phyloP scores from a whole-genome alignment of 2,329 filamentous ascomycete species.

The Colletotrichum costaricense region DNA sequence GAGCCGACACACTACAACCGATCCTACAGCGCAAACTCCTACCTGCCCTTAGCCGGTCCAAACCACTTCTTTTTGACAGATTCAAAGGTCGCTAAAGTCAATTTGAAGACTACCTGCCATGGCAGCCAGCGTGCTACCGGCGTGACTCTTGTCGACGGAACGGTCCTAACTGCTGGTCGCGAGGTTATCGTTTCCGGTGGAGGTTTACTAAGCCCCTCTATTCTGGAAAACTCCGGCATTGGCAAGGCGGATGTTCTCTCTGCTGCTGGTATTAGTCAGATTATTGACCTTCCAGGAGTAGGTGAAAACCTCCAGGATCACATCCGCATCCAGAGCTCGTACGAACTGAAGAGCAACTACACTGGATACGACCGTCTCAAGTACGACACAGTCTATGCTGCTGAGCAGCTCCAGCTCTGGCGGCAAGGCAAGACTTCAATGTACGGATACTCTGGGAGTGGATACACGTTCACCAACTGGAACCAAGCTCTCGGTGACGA shows the following conservation, averaged over 20 bases:
- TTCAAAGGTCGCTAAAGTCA: constrained; percentile 51
- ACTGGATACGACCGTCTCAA: constrained; percentile 44
- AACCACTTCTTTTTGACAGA: constrained; percentile 54
- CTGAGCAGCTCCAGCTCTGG: constrained; percentile 51
- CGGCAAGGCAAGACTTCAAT: constrained; percentile 43
- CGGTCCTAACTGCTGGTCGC: constrained; percentile 39
- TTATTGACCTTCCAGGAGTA: constrained; percentile 67
- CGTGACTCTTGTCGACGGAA: constrained; percentile 40
- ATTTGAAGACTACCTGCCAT: constrained; percentile 42
- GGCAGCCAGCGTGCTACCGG: constrained; percentile 35
- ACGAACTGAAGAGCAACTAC: constrained; percentile 46
- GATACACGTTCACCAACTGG: constrained; percentile 56
- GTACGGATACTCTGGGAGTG: constrained; percentile 52
- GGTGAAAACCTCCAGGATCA: constrained; percentile 53
- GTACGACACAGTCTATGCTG: constrained; percentile 45
- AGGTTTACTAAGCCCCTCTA: constrained; percentile 64
- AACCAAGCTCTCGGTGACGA: constrained; percentile 47
- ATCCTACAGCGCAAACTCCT: constrained; percentile 58
- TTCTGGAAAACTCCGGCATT: constrained; percentile 69
- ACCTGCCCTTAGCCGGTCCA: constrained; percentile 50
- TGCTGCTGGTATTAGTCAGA: constrained; percentile 56
- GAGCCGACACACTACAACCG: constrained; percentile 58
- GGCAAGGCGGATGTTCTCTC: constrained; percentile 60
- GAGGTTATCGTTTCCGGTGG: constrained; percentile 53
- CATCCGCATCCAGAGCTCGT: constrained; percentile 45